A percentile compares a stretch with the other conserved stretches of the same genome.
Conservation (phyloP, 345 rosid genomes). For the Excoecaria cochinchinensis region DNA sequence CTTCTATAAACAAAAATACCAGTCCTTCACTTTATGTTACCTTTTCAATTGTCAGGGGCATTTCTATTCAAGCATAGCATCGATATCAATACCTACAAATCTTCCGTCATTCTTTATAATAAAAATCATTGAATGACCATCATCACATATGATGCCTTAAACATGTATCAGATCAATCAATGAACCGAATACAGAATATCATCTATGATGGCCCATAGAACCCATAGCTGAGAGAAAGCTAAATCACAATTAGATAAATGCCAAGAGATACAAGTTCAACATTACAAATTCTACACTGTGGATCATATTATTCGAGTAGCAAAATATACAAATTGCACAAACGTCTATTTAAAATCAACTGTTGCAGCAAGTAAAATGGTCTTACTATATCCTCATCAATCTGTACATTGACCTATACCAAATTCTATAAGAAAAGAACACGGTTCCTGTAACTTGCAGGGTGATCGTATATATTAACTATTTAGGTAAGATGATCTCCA, state of each 20-base stretch:
- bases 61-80: too few species aligned
- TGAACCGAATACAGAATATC: not conserved
- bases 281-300: not conserved
- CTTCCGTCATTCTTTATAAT: too few species aligned
- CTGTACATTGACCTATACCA: constrained; percentile 23
- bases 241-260: not conserved
- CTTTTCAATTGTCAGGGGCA: too few species aligned
- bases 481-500: not conserved
- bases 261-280: not conserved
- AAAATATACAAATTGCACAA: not conserved
- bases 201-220: not conserved
- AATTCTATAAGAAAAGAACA: constrained; percentile 13
- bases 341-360: not conserved
- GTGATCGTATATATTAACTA: not conserved
- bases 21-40: too few species aligned
- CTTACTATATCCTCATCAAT: constrained; percentile 5
- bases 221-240: not conserved
- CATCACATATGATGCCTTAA: too few species aligned
- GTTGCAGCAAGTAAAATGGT: not conserved
- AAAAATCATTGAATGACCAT: too few species aligned
- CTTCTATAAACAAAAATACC: too few species aligned
- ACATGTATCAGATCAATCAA: too few species aligned
- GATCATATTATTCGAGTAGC: not conserved
- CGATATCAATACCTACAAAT: too few species aligned
- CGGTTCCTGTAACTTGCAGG: not conserved